Evolutionary conservation across 2,329 filamentous ascomycete genomes (phyloP).

Genomic region (Shiraia bambusicola): DNA sequence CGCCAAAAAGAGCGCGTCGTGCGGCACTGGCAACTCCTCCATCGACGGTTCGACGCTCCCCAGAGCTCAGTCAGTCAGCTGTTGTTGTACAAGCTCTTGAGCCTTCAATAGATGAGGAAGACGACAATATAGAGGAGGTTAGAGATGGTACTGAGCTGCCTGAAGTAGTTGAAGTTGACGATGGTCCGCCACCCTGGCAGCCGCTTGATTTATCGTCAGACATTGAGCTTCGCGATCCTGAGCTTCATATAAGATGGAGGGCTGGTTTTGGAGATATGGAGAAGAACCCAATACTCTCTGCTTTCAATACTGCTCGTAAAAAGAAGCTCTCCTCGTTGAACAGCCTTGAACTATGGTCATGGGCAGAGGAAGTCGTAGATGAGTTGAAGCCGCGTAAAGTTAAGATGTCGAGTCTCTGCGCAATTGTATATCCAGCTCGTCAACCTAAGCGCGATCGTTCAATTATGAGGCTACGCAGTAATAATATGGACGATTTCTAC

Average conservation of each 20-base stretch:
- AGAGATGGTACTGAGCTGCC: not conserved
- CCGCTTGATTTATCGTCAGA: not conserved
- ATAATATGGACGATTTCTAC: not conserved
- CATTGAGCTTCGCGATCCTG: not conserved
- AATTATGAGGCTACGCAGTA: not conserved
- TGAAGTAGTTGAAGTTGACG: not conserved
- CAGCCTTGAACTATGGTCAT: not conserved
- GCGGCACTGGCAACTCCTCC: not conserved
- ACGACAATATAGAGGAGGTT: not conserved
- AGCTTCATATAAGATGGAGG: not conserved
- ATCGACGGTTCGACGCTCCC: not conserved
- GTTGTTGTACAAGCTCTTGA: not conserved
- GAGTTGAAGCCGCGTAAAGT: not conserved
- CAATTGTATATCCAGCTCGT: not conserved
- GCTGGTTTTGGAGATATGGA: not conserved
- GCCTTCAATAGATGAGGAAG: not conserved
- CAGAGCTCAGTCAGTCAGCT: not conserved
- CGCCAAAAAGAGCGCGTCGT: not conserved
- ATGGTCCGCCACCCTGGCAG: not conserved
- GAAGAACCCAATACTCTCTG: not conserved
- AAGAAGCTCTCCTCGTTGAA: not conserved
- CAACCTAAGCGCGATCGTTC: not conserved
- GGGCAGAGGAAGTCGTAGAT: not conserved
- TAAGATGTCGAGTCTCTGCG: not conserved
- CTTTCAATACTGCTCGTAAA: not conserved